Evolutionary conservation across 1,139 yeast genomes (phyloP), one percentile per base, ranked within the genome.

Genomic region (Kluyveromyces sp.): DNA sequence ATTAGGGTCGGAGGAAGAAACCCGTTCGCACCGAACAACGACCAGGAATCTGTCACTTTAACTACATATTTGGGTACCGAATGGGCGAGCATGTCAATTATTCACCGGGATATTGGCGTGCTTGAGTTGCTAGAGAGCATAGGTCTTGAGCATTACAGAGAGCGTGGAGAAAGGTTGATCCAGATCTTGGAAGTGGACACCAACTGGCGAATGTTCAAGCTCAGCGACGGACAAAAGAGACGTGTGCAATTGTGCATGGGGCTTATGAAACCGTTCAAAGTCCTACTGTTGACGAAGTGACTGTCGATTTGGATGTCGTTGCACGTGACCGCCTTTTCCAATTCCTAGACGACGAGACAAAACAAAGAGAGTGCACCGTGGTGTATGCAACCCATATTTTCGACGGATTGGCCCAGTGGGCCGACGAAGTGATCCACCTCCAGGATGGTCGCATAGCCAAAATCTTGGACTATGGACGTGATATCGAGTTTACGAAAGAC

Each of bases 171-270:
- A 57, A 71, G 73, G 55, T 73, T 92, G 53, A 72, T 92, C 43
- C 77, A 79, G 34, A 75, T 92, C 46, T 69, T 92, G 55, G 97
- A 90, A 57, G 82, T 92, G 50, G 95, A 90, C 60, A 75, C 88
- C 33, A 72, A 73, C 27, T 92, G 98, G 98, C 79, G 90, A 55
- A 90, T 92, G 97, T 86, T 87, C 56, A 78, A 77, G 42, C 82
- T 90, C 41, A 83, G 95, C 42, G 98, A 92, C 64, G 98, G 98
- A 30, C 97, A 92, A 64, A 76, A 97, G 51, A 74, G 98, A 54
- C 72, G 98, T 48, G 97, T 92, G 2, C 98, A 92, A 61, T 70
- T 92, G 50, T 88, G 83, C 37, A 89, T 92, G 96, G 98, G 98
- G 0, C 71, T 92, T 45, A 68, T 90, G 52, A 81, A 84, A 57